These are phyloP conservation scores for Metschnikowia amazonensis DNA, from an alignment of 805 yeast genomes.

Conservation along the genomic window DNA sequence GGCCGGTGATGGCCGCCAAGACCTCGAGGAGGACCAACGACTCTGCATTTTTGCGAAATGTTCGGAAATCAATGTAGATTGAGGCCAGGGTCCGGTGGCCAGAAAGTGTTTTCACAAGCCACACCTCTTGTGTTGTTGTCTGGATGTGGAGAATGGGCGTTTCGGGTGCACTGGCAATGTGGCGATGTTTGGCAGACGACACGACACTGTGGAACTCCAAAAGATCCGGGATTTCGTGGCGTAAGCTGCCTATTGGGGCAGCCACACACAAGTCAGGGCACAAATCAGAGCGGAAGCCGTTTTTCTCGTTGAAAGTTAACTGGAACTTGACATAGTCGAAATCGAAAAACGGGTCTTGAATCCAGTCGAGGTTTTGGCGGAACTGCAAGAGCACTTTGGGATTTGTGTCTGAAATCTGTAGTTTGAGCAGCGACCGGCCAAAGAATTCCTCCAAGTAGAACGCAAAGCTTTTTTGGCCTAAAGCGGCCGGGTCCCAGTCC, in stretches of 20 bases:
- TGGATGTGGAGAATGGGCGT: background rate
- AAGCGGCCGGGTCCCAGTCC: background rate
- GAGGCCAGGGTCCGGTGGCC: constrained; percentile 10
- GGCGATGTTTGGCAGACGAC: background rate
- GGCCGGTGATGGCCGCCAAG: constrained; percentile 45
- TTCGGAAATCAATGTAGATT: constrained; percentile 46
- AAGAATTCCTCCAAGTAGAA: constrained; percentile 1
- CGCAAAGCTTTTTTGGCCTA: background rate
- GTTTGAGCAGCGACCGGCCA: background rate
- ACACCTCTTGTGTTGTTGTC: background rate
- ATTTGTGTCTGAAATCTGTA: constrained; percentile 1
- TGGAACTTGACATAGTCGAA: constrained; percentile 11
- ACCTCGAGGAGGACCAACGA: constrained; percentile 52
- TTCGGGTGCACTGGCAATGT: background rate
- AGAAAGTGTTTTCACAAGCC: background rate
- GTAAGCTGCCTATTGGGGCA: background rate
- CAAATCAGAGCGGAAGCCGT: background rate
- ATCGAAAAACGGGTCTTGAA: constrained; percentile 8
- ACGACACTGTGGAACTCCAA: background rate
- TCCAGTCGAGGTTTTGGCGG: background rate
- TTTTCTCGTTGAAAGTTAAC: background rate
- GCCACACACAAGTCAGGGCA: background rate
- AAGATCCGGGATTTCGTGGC: background rate
- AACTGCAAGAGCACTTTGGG: background rate
- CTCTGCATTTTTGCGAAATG: constrained; percentile 28